These are phyloP conservation scores for Apiospora koreana DNA, from an alignment of 2,329 filamentous ascomycete species.

Conservation along the genomic window DNA sequence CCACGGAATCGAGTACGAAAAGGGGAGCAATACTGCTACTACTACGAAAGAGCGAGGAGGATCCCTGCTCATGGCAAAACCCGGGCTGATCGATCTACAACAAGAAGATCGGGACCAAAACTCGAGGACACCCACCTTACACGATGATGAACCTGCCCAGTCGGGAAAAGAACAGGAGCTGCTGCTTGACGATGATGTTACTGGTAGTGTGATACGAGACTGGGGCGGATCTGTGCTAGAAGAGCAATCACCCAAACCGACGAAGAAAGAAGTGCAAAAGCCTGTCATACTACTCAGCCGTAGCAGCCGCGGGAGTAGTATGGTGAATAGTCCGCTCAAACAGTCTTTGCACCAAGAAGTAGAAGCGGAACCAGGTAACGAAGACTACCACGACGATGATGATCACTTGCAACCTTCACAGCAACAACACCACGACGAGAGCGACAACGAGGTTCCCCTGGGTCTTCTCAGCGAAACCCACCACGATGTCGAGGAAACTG, in stretches of 20 bases:
- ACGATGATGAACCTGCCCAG: not conserved
- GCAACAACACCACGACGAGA: constrained; percentile 38
- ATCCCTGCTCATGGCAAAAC: constrained; percentile 15
- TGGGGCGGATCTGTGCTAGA: constrained; percentile 27
- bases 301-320: not conserved
- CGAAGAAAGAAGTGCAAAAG: not conserved
- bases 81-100: not conserved
- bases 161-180: constrained; percentile 13
- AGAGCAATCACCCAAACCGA: not conserved
- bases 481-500: constrained; percentile 20
- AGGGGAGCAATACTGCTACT: constrained; percentile 19
- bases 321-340: not conserved
- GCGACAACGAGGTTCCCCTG: constrained; percentile 27
- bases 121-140: not conserved
- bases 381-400: constrained; percentile 25
- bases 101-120: not conserved
- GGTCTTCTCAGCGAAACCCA: constrained; percentile 21
- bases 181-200: constrained; percentile 28
- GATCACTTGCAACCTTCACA: constrained; percentile 43
- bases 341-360: constrained; percentile 19
- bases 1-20: constrained; percentile 12
- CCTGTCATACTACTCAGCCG: not conserved
- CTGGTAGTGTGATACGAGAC: constrained; percentile 35
- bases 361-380: constrained; percentile 2
- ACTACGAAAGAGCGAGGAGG: constrained; percentile 18